A percentile compares a stretch with the other conserved stretches of the same genome.
These are phyloP conservation scores for Medakamo hakoo DNA, from an alignment of 139 green algal genomes.

Conservation along the genomic window DNA sequence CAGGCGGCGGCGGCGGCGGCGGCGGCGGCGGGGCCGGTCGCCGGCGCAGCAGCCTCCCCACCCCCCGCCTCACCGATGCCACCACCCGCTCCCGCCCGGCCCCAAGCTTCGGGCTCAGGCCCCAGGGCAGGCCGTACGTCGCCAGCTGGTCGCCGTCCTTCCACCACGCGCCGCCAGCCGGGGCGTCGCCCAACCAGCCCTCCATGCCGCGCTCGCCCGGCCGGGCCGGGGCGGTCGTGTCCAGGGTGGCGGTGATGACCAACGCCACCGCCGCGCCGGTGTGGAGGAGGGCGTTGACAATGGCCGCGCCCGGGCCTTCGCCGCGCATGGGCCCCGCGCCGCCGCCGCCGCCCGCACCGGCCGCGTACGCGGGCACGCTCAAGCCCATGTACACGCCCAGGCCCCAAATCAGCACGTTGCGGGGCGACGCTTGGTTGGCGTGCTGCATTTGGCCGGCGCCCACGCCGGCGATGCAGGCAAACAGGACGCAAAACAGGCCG, in stretches of 20 bases:
- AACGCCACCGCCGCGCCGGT: background rate
- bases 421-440: background rate
- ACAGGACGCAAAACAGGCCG: background rate
- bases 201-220: background rate
- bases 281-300: background rate
- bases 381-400: background rate
- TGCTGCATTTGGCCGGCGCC: background rate
- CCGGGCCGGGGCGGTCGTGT: background rate
- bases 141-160: background rate
- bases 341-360: too few relatives aligned
- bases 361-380: background rate
- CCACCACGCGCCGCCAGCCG: background rate
- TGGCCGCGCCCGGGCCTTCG: background rate
- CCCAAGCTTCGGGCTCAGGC: background rate
- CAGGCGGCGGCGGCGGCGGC: too few relatives aligned
- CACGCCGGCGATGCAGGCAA: background rate
- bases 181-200: background rate
- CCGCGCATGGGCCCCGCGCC: too few relatives aligned
- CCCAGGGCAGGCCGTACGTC: background rate
- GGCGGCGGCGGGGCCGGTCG: too few relatives aligned
- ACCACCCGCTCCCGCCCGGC: background rate
- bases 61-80: background rate
- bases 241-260: background rate
- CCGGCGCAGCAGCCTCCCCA: too few relatives aligned
- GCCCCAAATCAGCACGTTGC: background rate